phyloP scores from a whole-genome alignment of 2,329 filamentous ascomycete species.

The Cytospora leucostoma region DNA sequence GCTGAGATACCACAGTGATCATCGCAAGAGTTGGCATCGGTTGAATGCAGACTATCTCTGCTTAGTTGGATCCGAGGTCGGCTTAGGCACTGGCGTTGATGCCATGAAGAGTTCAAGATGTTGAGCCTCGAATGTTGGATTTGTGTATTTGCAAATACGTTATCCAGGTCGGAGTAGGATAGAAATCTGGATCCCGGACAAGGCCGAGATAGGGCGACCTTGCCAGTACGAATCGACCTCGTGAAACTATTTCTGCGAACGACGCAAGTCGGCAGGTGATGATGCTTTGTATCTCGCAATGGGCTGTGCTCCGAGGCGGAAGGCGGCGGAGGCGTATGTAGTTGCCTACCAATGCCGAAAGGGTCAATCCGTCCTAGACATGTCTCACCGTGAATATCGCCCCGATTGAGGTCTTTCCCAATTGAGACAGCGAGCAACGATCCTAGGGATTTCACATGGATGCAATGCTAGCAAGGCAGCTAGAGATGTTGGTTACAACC shows the following conservation, averaged over 20 bases:
- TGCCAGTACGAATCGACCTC: not conserved
- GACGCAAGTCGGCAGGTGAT: not conserved
- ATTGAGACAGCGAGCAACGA: too few relatives aligned
- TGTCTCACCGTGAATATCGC: too few relatives aligned
- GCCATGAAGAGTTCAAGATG: slow-evolving; percentile 17
- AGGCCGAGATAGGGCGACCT: not conserved
- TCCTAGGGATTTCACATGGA: too few relatives aligned
- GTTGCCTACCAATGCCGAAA: not conserved
- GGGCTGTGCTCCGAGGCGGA: not conserved
- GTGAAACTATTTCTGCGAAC: not conserved
- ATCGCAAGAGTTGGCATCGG: not conserved
- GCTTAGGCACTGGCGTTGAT: slow-evolving; percentile 18
- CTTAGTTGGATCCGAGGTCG: not conserved
- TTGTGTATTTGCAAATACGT: not conserved
- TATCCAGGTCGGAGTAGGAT: not conserved
- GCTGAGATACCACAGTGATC: not conserved
- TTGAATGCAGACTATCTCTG: not conserved
- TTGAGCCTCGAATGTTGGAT: not conserved
- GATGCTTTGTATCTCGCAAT: not conserved
- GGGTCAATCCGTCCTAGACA: not conserved
- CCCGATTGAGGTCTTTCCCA: too few relatives aligned
- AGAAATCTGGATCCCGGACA: not conserved
- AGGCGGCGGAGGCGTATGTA: not conserved
- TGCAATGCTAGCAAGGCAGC: too few relatives aligned
- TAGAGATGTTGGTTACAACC: too few relatives aligned